Conservation (phyloP, 208 protist genomes). For the Phytomonas serpens region DNA sequence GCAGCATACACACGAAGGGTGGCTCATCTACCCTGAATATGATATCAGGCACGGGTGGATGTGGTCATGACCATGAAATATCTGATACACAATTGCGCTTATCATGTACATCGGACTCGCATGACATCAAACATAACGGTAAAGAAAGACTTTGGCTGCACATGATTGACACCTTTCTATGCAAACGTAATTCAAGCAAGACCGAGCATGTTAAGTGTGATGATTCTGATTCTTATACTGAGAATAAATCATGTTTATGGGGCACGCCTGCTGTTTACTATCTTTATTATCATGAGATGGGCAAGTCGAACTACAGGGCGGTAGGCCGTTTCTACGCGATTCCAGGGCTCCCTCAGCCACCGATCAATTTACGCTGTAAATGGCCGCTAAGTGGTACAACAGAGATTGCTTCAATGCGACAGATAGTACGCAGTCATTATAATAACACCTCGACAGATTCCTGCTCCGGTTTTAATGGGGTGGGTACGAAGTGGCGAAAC, state of each 20-base stretch:
- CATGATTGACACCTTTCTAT: not conserved
- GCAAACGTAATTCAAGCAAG: not conserved
- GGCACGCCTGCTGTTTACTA: not conserved
- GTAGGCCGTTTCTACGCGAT: conserved; percentile 17
- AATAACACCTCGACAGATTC: not conserved
- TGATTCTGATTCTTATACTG: not conserved
- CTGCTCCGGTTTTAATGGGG: not conserved
- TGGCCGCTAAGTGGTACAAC: not conserved
- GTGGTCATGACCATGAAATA: not conserved
- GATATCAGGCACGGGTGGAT: not conserved
- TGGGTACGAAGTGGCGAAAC: not conserved
- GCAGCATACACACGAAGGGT: not conserved
- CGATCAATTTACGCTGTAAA: not conserved
- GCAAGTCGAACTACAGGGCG: not conserved
- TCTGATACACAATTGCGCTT: not conserved
- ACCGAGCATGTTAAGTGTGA: not conserved
- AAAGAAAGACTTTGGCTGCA: not conserved
- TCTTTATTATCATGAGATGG: not conserved
- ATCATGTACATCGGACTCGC: not conserved
- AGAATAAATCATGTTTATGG: not conserved
- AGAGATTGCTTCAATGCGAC: not conserved
- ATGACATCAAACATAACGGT: not conserved
- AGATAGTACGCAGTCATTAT: not conserved
- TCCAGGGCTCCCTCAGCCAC: conserved; percentile 22
- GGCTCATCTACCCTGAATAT: not conserved